phyloP scores from a whole-genome alignment of 768 basidiomycete species.

The Trametes villosa region DNA sequence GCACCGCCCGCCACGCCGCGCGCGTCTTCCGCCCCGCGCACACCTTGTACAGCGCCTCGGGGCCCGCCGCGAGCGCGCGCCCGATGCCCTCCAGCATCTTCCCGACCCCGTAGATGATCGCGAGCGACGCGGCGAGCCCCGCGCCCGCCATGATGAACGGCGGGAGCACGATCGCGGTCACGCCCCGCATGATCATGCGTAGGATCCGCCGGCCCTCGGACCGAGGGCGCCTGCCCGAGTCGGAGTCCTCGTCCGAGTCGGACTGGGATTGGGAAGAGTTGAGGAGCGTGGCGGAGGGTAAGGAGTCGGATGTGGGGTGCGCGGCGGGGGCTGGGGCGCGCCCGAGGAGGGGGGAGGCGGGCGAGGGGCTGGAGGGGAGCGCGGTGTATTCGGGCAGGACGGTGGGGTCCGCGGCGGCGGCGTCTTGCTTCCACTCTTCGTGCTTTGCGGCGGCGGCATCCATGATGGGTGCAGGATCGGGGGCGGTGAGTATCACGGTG shows the following conservation, averaged over 20 bases:
- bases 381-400: constrained; percentile 13
- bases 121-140: constrained; percentile 4
- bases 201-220: constrained; percentile 11
- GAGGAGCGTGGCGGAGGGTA: not conserved
- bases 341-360: not conserved
- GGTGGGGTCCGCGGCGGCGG: constrained; percentile 1
- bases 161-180: constrained; percentile 13
- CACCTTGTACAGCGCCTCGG: constrained; percentile 11
- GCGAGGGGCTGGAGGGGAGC: constrained; percentile 4
- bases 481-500: not conserved
- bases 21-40: not conserved
- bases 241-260: not conserved
- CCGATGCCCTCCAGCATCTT: constrained; percentile 18
- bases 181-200: constrained; percentile 4
- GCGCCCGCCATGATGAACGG: constrained; percentile 5
- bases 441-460: not conserved
- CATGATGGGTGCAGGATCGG: not conserved
- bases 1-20: not conserved
- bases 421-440: constrained; percentile 10
- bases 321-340: not conserved
- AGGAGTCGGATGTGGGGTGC: not conserved
- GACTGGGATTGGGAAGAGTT: not conserved
- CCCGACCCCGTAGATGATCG: constrained; percentile 13
- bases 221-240: no score
- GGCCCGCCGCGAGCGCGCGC: constrained; percentile 2